Evolutionary conservation across 768 basidiomycete genomes (phyloP), one percentile per base, ranked within the genome.

Genomic region (Leccinum subgranulosum): DNA sequence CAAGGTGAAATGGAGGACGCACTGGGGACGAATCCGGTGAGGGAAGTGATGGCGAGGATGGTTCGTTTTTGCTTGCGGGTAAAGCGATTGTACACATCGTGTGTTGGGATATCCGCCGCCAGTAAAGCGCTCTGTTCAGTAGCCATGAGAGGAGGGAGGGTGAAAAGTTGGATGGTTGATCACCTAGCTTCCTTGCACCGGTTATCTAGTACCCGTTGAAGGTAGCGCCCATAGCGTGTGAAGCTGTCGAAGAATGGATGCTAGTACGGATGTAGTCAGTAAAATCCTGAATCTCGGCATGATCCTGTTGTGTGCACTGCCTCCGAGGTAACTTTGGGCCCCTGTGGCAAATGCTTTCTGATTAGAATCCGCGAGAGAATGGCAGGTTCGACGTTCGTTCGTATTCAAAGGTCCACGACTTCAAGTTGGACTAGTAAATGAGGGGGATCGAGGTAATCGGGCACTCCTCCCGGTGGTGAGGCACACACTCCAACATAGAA

Each of bases 1-100:
- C 31, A n/a, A 49, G 5, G 39, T 39, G 39, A 39, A 34, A 51
- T 49, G 39, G 21, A 57, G 41, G 11, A 60, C 81, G 50, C 62
- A 90, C 89, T 75, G n/a, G 84, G 84, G 53, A 91, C 70, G 27
- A 90, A 71, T 5, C 85, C 88, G 41, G 80, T 81, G 60, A 78
- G 79, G 5, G 87, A 82, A 0, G 86, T 81, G 28, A 89, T 75
- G 1, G 75, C 73, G 5, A 86, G 69, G 46, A 92, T 85, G 5
- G 68, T 49, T 21, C 71, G 69, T 67, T 89, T 92, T 61, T 75
- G 74, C 25, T 63, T 6, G 3, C 63, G 64, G 3, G 78, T 77
- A 72, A 90, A 91, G n/a, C 84, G 79, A 28, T 79, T 66, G 64
- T 88, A 90, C 0, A 85, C 62, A 50, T 73, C 74, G 9, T 39